Evolutionary conservation across 495 filamentous ascomycete genomes (phyloP).

Genomic region (Aspergillus saccharolyticus): DNA sequence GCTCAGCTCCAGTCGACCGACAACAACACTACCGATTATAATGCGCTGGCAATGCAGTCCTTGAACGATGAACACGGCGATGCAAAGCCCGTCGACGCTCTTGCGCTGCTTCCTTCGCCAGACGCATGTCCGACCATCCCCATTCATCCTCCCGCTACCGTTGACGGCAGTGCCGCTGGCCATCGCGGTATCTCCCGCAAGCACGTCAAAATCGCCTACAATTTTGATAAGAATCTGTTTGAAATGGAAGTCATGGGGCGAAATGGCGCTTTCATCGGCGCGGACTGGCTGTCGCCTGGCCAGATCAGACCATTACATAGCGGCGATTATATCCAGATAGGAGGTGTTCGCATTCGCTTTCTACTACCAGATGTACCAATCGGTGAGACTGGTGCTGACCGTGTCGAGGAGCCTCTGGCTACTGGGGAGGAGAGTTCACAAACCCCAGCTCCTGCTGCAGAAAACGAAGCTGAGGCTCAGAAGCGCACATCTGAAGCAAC

Average conservation of each 20-base stretch:
- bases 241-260: slow-evolving; percentile 76
- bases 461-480: slow-evolving; percentile 36
- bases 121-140: slow-evolving; percentile 69
- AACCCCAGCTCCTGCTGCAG: slow-evolving; percentile 29
- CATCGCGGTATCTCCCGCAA: slow-evolving; percentile 71
- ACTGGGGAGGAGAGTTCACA: slow-evolving; percentile 40
- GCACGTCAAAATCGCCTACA: slow-evolving; percentile 81
- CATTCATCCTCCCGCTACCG: slow-evolving; percentile 70
- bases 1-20: slow-evolving; percentile 39
- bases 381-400: slow-evolving; percentile 63
- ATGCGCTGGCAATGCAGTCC: slow-evolving; percentile 45
- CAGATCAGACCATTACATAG: slow-evolving; percentile 62
- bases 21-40: slow-evolving; percentile 44
- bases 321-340: slow-evolving; percentile 72
- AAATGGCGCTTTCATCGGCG: slow-evolving; percentile 83
- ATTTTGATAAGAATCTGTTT: slow-evolving; percentile 66
- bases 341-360: slow-evolving; percentile 69
- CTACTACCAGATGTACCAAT: slow-evolving; percentile 65
- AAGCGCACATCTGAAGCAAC: slow-evolving; percentile 26
- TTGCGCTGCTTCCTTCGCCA: slow-evolving; percentile 42
- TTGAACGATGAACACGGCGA: slow-evolving; percentile 36
- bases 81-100: slow-evolving; percentile 35
- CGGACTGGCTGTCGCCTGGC: slow-evolving; percentile 58
- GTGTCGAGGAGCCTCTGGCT: slow-evolving; percentile 58
- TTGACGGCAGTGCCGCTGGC: slow-evolving; percentile 56